Evolutionary conservation across 352 stramenopile species (phyloP).

Genomic region (Salisapilia sapeloensis): DNA sequence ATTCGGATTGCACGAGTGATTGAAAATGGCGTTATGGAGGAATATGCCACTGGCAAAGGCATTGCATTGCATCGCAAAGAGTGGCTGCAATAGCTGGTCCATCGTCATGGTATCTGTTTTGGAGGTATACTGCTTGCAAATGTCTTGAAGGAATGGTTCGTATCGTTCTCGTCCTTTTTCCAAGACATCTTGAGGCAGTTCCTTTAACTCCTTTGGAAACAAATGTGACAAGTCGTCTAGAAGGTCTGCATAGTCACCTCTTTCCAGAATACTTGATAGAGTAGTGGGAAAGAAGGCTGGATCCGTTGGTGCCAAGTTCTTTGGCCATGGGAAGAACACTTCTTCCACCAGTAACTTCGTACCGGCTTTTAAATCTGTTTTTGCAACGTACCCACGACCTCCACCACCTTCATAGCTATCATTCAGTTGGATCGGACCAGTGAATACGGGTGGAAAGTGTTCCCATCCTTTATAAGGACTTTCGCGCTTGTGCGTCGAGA

Average conservation of each 20-base stretch:
- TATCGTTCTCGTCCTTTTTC: constrained; percentile 37
- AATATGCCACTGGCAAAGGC: constrained; percentile 89
- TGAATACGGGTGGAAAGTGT: constrained; percentile 57
- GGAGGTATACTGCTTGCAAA: too few species aligned
- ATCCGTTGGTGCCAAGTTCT: constrained; percentile 61
- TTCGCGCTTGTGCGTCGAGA: not conserved
- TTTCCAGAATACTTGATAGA: constrained; percentile 68
- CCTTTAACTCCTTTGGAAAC: constrained; percentile 68
- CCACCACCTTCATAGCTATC: constrained; percentile 52
- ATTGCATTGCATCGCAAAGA: constrained; percentile 89
- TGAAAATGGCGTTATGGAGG: constrained; percentile 89
- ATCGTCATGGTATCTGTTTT: constrained; percentile 22
- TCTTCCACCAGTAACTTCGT: constrained; percentile 84
- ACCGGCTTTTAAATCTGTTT: constrained; percentile 54
- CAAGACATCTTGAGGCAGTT: constrained; percentile 40
- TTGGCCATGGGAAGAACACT: constrained; percentile 80
- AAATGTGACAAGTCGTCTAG: constrained; percentile 67
- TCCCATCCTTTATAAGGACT: constrained; percentile 58
- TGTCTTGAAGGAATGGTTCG: too few species aligned
- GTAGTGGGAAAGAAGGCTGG: constrained; percentile 77
- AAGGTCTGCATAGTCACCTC: constrained; percentile 45
- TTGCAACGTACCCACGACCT: constrained; percentile 79
- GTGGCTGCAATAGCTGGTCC: constrained; percentile 72
- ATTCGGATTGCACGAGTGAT: constrained; percentile 89
- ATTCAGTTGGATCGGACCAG: constrained; percentile 63